These are phyloP conservation scores for Barnettozyma wickerhamii DNA, from an alignment of 805 yeast species.

Conservation along the genomic window DNA sequence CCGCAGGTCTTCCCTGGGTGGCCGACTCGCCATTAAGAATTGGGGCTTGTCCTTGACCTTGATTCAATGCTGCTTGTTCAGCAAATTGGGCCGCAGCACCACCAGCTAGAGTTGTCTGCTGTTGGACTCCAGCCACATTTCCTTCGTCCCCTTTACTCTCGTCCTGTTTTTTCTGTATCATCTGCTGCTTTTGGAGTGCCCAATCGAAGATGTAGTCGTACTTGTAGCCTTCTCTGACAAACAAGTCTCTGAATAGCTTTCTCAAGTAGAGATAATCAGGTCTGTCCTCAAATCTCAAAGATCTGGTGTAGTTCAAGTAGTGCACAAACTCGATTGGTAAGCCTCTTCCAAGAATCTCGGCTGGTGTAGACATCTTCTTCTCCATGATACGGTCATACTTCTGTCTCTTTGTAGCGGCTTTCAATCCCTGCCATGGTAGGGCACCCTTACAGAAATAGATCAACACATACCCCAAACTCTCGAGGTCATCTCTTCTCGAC, in stretches of 20 bases:
- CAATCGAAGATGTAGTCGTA: slow-evolving; percentile 96
- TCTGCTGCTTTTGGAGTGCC: slow-evolving; percentile 80
- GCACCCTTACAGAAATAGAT: slow-evolving; percentile 94
- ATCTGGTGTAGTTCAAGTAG: slow-evolving; percentile 83
- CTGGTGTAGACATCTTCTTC: slow-evolving; percentile 85
- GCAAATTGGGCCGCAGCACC: neutral
- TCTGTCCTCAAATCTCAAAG: slow-evolving; percentile 90
- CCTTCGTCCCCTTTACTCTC: slow-evolving; percentile 3
- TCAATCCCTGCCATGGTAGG: slow-evolving; percentile 97
- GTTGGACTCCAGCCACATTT: neutral
- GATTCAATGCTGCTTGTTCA: neutral
- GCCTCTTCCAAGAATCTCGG: slow-evolving; percentile 84
- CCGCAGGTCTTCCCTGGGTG: too few species aligned
- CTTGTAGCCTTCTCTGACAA: slow-evolving; percentile 80
- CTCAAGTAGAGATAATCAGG: slow-evolving; percentile 92
- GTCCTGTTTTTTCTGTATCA: slow-evolving; percentile 29
- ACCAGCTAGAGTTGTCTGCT: neutral
- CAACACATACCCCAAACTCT: slow-evolving; percentile 89
- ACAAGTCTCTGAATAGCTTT: slow-evolving; percentile 83
- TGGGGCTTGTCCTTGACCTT: neutral
- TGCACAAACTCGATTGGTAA: slow-evolving; percentile 84
- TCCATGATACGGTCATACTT: slow-evolving; percentile 96
- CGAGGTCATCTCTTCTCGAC: slow-evolving; percentile 93
- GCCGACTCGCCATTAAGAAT: neutral
- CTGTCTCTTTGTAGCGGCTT: slow-evolving; percentile 95